Evolutionary conservation across 208 protist species (phyloP), one percentile per base, ranked within the genome.

Genomic region (Acanthamoeba royreba): DNA sequence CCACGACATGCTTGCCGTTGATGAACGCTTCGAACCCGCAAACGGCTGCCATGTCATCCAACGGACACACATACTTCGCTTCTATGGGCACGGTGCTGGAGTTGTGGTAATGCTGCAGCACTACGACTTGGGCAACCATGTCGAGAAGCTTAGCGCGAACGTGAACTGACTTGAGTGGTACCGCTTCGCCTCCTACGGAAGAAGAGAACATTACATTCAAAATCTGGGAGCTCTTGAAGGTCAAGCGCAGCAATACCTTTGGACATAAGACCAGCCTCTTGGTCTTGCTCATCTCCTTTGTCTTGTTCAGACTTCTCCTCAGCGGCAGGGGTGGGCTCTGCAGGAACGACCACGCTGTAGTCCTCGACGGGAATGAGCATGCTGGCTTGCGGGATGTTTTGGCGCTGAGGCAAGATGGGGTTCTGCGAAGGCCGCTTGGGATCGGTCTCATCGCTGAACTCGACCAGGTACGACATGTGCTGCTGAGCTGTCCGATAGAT

Each of bases 41-140:
- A 13, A 97, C 97, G 46, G 97, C 96, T 4, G 92, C 69, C 86
- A 94, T 94, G n/a, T 97, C 96, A 91, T 97, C 95, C 4, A 97
- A 66, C 35, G 96, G 96, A 47, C 97, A 97, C 33, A 96, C 94
- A 77, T 95, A 95, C 19, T 94, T 95, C 43, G 95, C 94, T 42
- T 96, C 95, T 1, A 96, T 81, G 0, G 85, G 35, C 7, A 38
- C 40, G 0, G 22, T 19, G 13, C 53, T 87, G 7, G 17, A 4
- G 92, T 96, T 96, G 28, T 69, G 43, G 38, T 96, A 96, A 8
- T 93, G 49, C 92, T n/a, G n/a, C n/a, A 90, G 81, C 3, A 96
- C 55, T 0, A 90, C 79, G 2, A 95, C 93, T n/a, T 93, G 42
- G 22, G 90, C 93, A 52, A 96, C 92, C 1, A 96, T 22, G 83